phyloP scores from a whole-genome alignment of 805 yeast species.

The Hanseniaspora lachancei region DNA sequence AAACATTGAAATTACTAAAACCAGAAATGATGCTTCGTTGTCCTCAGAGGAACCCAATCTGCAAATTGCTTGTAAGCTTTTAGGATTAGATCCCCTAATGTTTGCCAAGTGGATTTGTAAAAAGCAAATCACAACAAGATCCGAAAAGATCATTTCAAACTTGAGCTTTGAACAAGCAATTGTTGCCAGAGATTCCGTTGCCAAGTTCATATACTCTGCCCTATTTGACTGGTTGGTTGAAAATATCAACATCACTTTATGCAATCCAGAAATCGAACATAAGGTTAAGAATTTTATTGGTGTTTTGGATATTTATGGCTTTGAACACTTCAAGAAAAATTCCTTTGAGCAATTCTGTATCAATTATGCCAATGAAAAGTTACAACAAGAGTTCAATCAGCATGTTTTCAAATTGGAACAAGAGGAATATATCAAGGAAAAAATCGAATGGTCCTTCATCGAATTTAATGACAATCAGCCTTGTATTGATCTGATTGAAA shows the following conservation, averaged over 20 bases:
- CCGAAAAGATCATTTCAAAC: conserved; percentile 79
- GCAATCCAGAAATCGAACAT: conserved; percentile 53
- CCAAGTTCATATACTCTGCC: conserved; percentile 84
- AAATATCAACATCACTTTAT: conserved; percentile 67
- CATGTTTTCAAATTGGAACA: conserved; percentile 95
- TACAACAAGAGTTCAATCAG: conserved; percentile 94
- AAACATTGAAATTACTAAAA: conserved; percentile 73
- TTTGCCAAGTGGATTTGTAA: conserved; percentile 88
- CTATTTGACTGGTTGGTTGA: conserved; percentile 91
- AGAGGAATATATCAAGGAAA: conserved; percentile 83
- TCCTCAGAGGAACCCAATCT: conserved; percentile 78
- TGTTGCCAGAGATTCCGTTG: conserved; percentile 93
- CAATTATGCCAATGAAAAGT: conserved; percentile 90
- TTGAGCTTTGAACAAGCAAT: conserved; percentile 70
- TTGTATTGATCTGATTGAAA: conserved; percentile 83
- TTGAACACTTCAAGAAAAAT: conserved; percentile 87
- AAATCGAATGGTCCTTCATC: conserved; percentile 91
- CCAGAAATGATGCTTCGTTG: conserved; percentile 70
- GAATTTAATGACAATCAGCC: conserved; percentile 96
- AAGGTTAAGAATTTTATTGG: conserved; percentile 71
- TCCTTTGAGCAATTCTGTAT: conserved; percentile 96
- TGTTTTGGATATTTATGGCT: conserved; percentile 93
- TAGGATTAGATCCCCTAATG: conserved; percentile 59
- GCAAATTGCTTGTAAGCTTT: conserved; percentile 65
- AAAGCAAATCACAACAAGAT: conserved; percentile 82